phyloP scores from a whole-genome alignment of 2,329 filamentous ascomycete species.

The Cercospora berteroae region DNA sequence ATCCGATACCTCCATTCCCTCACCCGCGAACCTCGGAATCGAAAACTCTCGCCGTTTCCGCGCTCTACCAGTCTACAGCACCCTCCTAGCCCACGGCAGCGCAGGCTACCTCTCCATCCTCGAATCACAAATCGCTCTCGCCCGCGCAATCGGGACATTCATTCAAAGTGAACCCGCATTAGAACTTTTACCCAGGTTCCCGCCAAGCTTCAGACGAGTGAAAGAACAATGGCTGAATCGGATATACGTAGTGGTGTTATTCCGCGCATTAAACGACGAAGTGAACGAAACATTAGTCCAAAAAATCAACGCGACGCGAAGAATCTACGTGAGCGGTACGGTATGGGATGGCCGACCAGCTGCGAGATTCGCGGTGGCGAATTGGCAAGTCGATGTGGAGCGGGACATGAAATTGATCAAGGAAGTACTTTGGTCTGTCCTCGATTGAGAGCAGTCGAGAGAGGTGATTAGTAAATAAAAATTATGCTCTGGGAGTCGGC shows the following conservation, averaged over 20 bases:
- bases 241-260: conserved; percentile 71
- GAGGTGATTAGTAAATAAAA: background rate
- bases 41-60: conserved; percentile 91
- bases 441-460: background rate
- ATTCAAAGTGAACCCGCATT: conserved; percentile 62
- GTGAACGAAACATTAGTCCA: conserved; percentile 67
- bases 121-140: conserved; percentile 67
- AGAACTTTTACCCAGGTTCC: conserved; percentile 59
- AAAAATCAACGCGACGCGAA: conserved; percentile 69
- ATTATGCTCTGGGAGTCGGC: no score
- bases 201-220: conserved; percentile 33
- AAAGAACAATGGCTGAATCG: conserved; percentile 47
- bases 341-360: conserved; percentile 72
- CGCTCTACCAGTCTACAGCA: conserved; percentile 84
- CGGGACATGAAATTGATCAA: conserved; percentile 66
- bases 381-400: conserved; percentile 72
- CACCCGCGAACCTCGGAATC: conserved; percentile 79
- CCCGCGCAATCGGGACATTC: conserved; percentile 64
- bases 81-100: conserved; percentile 70
- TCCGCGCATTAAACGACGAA: conserved; percentile 64
- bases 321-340: conserved; percentile 81
- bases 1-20: conserved; percentile 55
- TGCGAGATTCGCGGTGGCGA: conserved; percentile 80
- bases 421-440: conserved; percentile 52
- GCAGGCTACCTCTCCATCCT: conserved; percentile 69